A percentile compares a stretch with the other conserved stretches of the same genome.
phyloP scores from a whole-genome alignment of 1,284 basidiomycete genomes.

The Cystobasidium slooffiae region DNA sequence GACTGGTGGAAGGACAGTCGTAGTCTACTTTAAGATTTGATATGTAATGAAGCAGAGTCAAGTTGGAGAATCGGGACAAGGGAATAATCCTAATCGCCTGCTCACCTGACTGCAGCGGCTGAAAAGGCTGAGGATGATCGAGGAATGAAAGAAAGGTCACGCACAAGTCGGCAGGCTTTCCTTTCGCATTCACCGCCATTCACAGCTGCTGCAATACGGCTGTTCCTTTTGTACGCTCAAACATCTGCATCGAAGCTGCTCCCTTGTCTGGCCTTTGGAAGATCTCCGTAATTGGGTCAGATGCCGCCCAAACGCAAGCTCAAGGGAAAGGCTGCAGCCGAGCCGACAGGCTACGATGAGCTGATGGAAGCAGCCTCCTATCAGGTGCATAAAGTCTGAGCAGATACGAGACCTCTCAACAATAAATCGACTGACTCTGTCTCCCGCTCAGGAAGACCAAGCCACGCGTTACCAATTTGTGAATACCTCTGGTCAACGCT shows the following conservation, averaged over 20 bases:
- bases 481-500: neutral
- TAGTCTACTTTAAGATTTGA: too few relatives aligned
- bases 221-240: neutral
- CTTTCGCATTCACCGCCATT: neutral
- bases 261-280: neutral
- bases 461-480: constrained; percentile 32
- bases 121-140: too few relatives aligned
- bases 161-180: neutral
- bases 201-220: neutral
- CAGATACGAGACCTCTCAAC: neutral
- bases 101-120: too few relatives aligned
- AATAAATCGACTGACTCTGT: neutral
- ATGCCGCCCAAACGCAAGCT: constrained; percentile 24
- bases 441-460: constrained; percentile 14
- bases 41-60: too few relatives aligned
- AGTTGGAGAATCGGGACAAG: too few relatives aligned
- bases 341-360: constrained; percentile 29
- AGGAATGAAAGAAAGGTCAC: constrained; percentile 1
- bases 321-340: constrained; percentile 25
- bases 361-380: constrained; percentile 16
- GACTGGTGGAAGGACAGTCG: neutral
- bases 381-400: neutral
- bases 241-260: neutral
- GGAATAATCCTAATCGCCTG: too few relatives aligned
- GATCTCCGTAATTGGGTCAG: neutral